Evolutionary conservation across 2,329 filamentous ascomycete genomes (phyloP).

Genomic region (Ophiostoma quercus): DNA sequence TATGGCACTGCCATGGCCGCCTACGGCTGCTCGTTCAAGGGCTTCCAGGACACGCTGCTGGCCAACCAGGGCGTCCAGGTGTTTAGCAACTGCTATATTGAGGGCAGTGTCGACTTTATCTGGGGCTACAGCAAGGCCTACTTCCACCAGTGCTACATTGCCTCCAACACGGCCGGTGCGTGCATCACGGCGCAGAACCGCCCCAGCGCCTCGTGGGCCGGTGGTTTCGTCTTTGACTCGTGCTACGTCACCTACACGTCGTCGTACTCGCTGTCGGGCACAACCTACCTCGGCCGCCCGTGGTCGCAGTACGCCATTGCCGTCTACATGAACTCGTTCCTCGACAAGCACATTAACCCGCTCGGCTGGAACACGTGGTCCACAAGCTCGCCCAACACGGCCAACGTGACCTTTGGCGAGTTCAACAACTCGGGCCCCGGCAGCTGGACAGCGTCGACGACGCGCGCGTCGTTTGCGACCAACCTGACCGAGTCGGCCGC

Average conservation of each 20-base stretch:
- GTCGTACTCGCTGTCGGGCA: conserved; percentile 36
- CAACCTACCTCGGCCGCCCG: conserved; percentile 46
- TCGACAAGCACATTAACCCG: conserved; percentile 53
- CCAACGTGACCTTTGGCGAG: conserved; percentile 43
- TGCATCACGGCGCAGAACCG: conserved; percentile 35
- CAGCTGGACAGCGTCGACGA: conserved; percentile 13
- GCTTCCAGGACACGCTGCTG: conserved; percentile 34
- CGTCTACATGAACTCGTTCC: conserved; percentile 42
- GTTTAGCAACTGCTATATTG: conserved; percentile 34
- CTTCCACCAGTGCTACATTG: conserved; percentile 38
- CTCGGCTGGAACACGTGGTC: conserved; percentile 50
- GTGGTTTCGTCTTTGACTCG: conserved; percentile 29
- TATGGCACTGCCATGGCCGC: conserved; percentile 33
- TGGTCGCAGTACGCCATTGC: conserved; percentile 42
- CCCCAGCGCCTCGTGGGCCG: conserved; percentile 31
- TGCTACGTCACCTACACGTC: conserved; percentile 46
- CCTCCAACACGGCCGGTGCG: conserved; percentile 33
- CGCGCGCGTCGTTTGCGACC: conserved; percentile 36
- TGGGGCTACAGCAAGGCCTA: conserved; percentile 25
- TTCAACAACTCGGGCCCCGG: conserved; percentile 56
- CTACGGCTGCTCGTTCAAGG: conserved; percentile 32
- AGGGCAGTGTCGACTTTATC: conserved; percentile 32
- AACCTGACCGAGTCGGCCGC: conserved; percentile 37
- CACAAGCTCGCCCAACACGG: conserved; percentile 34
- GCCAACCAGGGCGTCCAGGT: conserved; percentile 34